These are phyloP conservation scores for Cryptococcus sp. DNA, from an alignment of 1,284 basidiomycete species.

Conservation along the genomic window DNA sequence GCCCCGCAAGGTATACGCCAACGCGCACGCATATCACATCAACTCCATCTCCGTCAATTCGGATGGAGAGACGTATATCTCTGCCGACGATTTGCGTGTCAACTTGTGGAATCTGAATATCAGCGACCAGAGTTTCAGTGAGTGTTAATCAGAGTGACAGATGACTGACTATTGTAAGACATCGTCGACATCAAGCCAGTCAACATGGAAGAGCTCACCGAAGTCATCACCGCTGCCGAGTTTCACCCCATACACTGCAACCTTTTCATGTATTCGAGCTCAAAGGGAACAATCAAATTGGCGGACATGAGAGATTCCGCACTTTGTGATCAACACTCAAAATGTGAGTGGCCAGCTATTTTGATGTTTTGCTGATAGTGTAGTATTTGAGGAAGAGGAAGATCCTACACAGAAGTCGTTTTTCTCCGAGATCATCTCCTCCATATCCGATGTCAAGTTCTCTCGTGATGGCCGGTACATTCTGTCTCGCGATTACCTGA, in stretches of 20 bases:
- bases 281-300: constrained; percentile 99
- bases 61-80: constrained; percentile 99
- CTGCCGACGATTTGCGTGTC: constrained; percentile 93
- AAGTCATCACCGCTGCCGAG: constrained; percentile 99
- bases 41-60: constrained; percentile 99
- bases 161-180: constrained; percentile 61
- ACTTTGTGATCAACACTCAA: constrained; percentile 92
- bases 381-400: constrained; percentile 98
- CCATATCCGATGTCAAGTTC: constrained; percentile 99
- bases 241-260: constrained; percentile 99
- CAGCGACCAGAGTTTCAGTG: constrained; percentile 98
- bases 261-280: constrained; percentile 99
- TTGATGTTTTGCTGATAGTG: constrained; percentile 6
- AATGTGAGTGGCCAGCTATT: constrained; percentile 66
- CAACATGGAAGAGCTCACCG: constrained; percentile 99
- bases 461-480: constrained; percentile 96
- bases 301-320: constrained; percentile 99
- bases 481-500: constrained; percentile 93
- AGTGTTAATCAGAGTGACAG: constrained; percentile 50
- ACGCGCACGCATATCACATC: constrained; percentile 99
- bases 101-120: constrained; percentile 99
- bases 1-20: constrained; percentile 97
- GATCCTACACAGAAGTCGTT: constrained; percentile 97
- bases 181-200: constrained; percentile 99
- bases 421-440: constrained; percentile 99